Evolutionary conservation across 257 asterid species (phyloP), one percentile per base, ranked within the genome.

Genomic region (Schizonepeta tenuifolia): DNA sequence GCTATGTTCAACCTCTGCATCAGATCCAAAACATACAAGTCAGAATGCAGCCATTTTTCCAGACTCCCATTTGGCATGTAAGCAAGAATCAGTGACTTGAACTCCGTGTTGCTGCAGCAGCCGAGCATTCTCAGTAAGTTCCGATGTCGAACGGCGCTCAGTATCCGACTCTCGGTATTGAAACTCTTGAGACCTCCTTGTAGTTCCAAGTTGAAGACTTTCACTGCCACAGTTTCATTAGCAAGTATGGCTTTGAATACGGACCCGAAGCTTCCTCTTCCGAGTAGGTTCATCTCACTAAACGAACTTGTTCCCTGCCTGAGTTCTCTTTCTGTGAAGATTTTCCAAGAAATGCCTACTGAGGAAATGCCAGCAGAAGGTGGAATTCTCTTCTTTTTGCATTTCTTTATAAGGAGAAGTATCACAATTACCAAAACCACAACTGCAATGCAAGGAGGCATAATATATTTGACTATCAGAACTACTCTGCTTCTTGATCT

Each of bases 11-110:
- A 14, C 38, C 60, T 44, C 8, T 60, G 61, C 17, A 28, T 15
- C 20, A 72, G 26, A 33, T 62, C 12, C 31, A 61, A 2, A 22
- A 5, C 18, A 35, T 21, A 20, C 0, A 1, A 0, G 3, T 61
- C 28, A 0, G 77, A 72, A 61, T 61, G 21, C 7, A 72, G 8
- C 76, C 60, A 71, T 60, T 47, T 43, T 5, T 70, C 75, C 46
- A 70, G 10, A 17, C 75, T 57, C 35, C 56, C 66, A 38, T 55
- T 55, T 4, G 74, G 66, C 74, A 69, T 55, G 66, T 38, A 69
- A 0, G 17, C 56, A 56, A 70, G 74, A 70, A 71, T 33, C 75
- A 71, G 44, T 3, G 75, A 68, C 49, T 44, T 71, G 36, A 71
- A 71, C 15, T 71, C 50, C 0, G 11, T 0, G 22, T 71, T 71